Evolutionary conservation across 805 yeast genomes (phyloP), one percentile per base, ranked within the genome.

Genomic region (Cyberlindnera maclurae): DNA sequence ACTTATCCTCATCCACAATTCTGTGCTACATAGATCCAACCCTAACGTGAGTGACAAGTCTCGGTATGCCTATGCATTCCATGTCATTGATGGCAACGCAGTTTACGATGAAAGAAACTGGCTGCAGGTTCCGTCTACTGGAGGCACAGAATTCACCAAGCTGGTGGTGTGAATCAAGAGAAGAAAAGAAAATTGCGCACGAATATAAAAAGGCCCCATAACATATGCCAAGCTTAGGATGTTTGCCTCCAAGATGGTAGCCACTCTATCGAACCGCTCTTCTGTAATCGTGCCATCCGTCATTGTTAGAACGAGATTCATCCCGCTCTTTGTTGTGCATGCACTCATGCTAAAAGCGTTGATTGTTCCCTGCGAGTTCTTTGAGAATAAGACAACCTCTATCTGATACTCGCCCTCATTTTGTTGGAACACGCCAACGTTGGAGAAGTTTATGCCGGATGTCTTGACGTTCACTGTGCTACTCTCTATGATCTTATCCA

Each of bases 11-110:
- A 84, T 84, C 37, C 79, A 84, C 54, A 81, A 82, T 47, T 66
- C 78, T 0, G 83, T 83, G 3, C 56, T 84, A 16, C 94, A 84
- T 55, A 78, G 80, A 57, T 79, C 87, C 4, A 84, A 76, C 47
- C 63, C 64, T 38, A 84, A 84, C 53, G 36, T 51, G 1, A 74
- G 83, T 11, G 47, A 47, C 4, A 66, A 64, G 40, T 77, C 86
- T 9, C 67, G 94, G 45, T 82, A 67, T 52, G 93, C 88, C 0
- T 84, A 82, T 58, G 81, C 93, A 0, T 84, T 84, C 60, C 94
- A 84, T 54, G 70, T 80, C 32, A 80, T 84, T 40, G 93, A 84
- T 37, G 90, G 90, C 2, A 58, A 44, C 2, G 63, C 73, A 11
- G 56, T 68, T 18, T 84, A 82, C 51, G 93, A 83, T 54, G 60